Percentiles rank a stretch among this genome's conserved stretches.
These are phyloP conservation scores for Auriscalpium vulgare DNA, from an alignment of 768 basidiomycete genomes.

Conservation along the genomic window DNA sequence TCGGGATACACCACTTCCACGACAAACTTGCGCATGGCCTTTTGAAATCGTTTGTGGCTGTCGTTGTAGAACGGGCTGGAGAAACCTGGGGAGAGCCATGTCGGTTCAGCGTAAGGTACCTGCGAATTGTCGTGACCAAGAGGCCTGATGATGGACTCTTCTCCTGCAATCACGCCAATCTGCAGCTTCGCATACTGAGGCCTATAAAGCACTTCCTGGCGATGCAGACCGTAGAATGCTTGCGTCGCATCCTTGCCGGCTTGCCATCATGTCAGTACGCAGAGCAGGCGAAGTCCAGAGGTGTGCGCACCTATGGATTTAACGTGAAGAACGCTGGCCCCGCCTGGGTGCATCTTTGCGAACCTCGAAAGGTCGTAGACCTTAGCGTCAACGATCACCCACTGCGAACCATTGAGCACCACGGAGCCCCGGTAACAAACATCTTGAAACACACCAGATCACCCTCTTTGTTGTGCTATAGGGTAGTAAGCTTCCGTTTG, in stretches of 20 bases:
- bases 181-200: slow-evolving; percentile 69
- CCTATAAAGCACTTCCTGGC: slow-evolving; percentile 67
- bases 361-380: slow-evolving; percentile 82
- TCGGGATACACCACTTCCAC: slow-evolving; percentile 70
- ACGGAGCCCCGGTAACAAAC: not conserved
- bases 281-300: not conserved
- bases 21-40: slow-evolving; percentile 67
- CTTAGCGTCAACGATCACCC: slow-evolving; percentile 75
- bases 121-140: slow-evolving; percentile 59
- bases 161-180: slow-evolving; percentile 53
- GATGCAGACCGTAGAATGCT: slow-evolving; percentile 79
- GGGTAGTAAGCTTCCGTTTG: not conserved
- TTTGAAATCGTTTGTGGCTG: slow-evolving; percentile 68
- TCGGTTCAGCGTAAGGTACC: slow-evolving; percentile 82
- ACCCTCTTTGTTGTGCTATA: slow-evolving; percentile 82
- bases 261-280: slow-evolving; percentile 9
- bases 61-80: slow-evolving; percentile 73
- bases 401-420: slow-evolving; percentile 32
- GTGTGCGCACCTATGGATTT: slow-evolving; percentile 45
- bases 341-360: slow-evolving; percentile 80
- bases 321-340: slow-evolving; percentile 63
- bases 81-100: slow-evolving; percentile 66
- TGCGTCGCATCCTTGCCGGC: slow-evolving; percentile 74
- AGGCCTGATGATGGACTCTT: slow-evolving; percentile 47
- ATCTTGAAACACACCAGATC: slow-evolving; percentile 50